Base-by-base conservation (phyloP, 2,329 filamentous ascomycete genomes). In the Talaromyces rugulosus region DNA sequence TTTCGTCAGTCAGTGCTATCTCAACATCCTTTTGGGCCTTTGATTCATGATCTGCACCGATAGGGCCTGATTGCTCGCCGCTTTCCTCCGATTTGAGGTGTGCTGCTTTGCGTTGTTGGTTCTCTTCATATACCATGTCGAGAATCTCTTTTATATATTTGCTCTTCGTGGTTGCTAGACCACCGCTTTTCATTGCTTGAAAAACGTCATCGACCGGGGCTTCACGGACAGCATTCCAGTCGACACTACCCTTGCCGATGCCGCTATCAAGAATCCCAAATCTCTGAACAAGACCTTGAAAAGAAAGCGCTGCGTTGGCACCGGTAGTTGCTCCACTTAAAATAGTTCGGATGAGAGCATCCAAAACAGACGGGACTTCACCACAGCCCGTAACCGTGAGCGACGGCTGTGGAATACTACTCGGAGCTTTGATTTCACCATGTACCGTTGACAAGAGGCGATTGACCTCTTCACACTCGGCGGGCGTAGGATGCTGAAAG, bases 121-220 rank as follows among this genome's bases (percentile, higher is more conserved):
- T 91, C 66, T 91, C 87, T 52, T 86, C 78, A 69, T 89, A 86
- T 0, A 92, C 88, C 74, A 87, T 85, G 58, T 91, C 84, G 8
- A 96, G 79, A 40, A 91, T 91, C 16, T 77, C 75, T 72, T 93
- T 92, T 69, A 96, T 91, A 66, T 88, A 81, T 58, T 83, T 87
- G 63, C 86, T 87, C 74, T 93, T 95, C 16, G 81, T 80, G n/a
- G 84, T 82, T 2, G 86, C 88, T 2, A 93, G 78, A 0, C 92
- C 92, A 9, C 90, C 90, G 7, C 78, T 76, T 66, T 86, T 87
- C 69, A 95, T 92, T 0, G 89, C 85, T 57, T 88, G 77, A 53
- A 84, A 85, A n/a, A 95, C 79, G 5, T 89, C 84, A 44, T 83
- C 78, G 4, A 84, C 71, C 1, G 84, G 74, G 1, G 87, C 85